Percentiles rank a stretch among this genome's conserved stretches.
Conservation (phyloP, 2,329 filamentous ascomycete species). For the Raffaelea ambrosiae region DNA sequence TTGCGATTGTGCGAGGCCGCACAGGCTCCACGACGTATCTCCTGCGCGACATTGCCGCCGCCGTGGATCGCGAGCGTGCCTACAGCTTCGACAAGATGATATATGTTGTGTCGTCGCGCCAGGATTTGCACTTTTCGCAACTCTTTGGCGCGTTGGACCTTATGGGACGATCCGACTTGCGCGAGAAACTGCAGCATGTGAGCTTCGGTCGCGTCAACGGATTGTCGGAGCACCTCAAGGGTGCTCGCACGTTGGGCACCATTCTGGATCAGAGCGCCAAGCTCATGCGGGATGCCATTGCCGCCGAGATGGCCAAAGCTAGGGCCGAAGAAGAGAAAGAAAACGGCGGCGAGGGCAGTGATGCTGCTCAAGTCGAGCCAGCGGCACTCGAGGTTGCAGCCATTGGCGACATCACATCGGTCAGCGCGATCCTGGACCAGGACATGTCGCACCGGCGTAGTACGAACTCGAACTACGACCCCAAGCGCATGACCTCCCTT, state of each 20-base stretch:
- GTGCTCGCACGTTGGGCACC: conserved; percentile 4
- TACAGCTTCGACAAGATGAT: conserved; percentile 29
- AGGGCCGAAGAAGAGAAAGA: background rate
- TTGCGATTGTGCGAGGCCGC: conserved; percentile 57
- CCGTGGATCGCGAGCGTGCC: conserved; percentile 51
- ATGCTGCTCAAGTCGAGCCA: no score
- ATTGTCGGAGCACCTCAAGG: conserved; percentile 17
- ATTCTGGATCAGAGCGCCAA: conserved; percentile 27
- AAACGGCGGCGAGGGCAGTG: background rate
- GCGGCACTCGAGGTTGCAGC: background rate
- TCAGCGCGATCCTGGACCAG: conserved; percentile 64
- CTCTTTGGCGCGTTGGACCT: conserved; percentile 25
- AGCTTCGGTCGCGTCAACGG: conserved; percentile 29
- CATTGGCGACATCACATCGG: conserved; percentile 2
- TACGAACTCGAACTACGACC: conserved; percentile 53
- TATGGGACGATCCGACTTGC: conserved; percentile 24
- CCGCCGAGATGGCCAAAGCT: background rate
- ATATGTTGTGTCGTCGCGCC: conserved; percentile 28
- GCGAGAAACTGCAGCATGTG: conserved; percentile 24
- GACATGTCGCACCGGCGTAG: conserved; percentile 59
- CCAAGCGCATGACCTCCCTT: conserved; percentile 64
- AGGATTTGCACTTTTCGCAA: conserved; percentile 26
- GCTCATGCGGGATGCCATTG: conserved; percentile 15
- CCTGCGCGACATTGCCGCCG: conserved; percentile 60
- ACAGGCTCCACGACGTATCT: conserved; percentile 58